Percentiles rank a stretch among this genome's conserved stretches.
phyloP scores from a whole-genome alignment of 169 alveolate species.

The Theileria annulata region DNA sequence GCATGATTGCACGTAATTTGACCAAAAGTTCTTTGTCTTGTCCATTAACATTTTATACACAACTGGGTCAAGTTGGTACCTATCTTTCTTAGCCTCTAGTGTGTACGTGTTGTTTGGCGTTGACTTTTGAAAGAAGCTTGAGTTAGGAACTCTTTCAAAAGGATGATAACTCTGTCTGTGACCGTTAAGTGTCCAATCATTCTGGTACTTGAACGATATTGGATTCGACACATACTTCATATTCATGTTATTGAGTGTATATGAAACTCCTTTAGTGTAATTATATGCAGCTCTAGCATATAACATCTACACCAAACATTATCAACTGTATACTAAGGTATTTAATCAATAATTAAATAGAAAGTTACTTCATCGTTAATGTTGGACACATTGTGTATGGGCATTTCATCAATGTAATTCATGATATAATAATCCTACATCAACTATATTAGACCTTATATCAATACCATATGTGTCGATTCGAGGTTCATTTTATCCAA shows the following conservation, averaged over 20 bases:
- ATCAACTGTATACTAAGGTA: not conserved
- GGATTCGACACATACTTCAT: conserved; percentile 37
- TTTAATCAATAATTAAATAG: too few relatives aligned
- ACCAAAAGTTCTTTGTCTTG: conserved; percentile 16
- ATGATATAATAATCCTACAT: conserved; percentile 18
- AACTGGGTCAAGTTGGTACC: conserved; percentile 57
- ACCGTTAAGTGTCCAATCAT: conserved; percentile 18
- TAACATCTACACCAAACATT: conserved; percentile 4
- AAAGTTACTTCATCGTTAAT: conserved; percentile 19
- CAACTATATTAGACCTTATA: not conserved
- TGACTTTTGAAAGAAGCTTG: not conserved
- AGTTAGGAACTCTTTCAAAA: not conserved
- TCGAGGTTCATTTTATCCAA: conserved; percentile 38
- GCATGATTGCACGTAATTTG: conserved; percentile 59
- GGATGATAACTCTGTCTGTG: conserved; percentile 53
- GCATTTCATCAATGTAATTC: conserved; percentile 12
- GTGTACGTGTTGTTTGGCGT: not conserved
- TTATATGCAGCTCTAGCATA: conserved; percentile 46
- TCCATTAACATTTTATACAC: conserved; percentile 59
- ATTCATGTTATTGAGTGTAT: conserved; percentile 10
- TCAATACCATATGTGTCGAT: conserved; percentile 51
- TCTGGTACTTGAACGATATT: conserved; percentile 14
- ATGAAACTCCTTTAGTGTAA: conserved; percentile 43
- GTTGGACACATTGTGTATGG: conserved; percentile 16
- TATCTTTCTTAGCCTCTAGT: conserved; percentile 22